A percentile compares a stretch with the other conserved stretches of the same genome.
These are phyloP conservation scores for Chloridella minuta DNA, from an alignment of 352 stramenopile genomes.

Conservation along the genomic window DNA sequence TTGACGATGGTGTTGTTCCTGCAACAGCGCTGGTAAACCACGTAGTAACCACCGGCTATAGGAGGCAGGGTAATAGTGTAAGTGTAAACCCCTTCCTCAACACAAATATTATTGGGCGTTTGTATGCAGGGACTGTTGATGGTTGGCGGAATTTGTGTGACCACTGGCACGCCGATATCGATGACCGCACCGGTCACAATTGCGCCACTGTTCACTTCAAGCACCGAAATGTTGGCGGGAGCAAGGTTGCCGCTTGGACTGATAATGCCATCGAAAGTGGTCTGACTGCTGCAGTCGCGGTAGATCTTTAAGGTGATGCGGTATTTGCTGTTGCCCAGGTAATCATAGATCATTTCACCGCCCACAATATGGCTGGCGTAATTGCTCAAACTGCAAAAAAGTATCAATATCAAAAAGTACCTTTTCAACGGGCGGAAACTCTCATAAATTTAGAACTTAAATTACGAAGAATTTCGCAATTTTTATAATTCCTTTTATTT, in stretches of 20 bases:
- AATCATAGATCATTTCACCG: not conserved
- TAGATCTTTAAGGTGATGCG: not conserved
- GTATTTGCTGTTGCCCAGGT: not conserved
- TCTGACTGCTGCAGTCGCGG: not conserved
- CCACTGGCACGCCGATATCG: no score
- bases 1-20: not conserved
- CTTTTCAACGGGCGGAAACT: no score
- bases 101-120: not conserved
- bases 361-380: not conserved
- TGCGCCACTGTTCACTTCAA: not conserved
- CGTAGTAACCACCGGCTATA: not conserved
- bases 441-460: no score
- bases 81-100: not conserved
- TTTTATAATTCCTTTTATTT: no score
- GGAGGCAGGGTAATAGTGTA: not conserved
- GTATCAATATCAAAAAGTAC: no score
- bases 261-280: no score
- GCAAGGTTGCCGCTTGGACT: no score
- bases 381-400: no score
- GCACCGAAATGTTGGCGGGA: not conserved
- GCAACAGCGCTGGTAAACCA: not conserved
- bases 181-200: not conserved
- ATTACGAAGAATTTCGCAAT: no score
- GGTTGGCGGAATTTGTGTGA: no score
- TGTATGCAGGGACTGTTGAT: not conserved